Conservation (phyloP, 305 asterid species). For the Fraxinus dipetala region DNA sequence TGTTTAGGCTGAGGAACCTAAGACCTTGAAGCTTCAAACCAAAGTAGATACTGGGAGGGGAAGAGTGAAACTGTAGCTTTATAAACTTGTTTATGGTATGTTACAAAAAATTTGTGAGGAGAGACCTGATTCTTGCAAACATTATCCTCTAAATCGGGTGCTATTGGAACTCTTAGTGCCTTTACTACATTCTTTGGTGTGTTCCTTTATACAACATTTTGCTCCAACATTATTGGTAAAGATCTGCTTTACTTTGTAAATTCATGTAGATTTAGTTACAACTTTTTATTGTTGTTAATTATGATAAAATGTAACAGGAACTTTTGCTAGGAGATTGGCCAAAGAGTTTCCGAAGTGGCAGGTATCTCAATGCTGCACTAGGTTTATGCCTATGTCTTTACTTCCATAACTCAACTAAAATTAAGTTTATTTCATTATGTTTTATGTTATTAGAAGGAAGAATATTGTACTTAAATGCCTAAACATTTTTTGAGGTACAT, state of each 20-base stretch:
- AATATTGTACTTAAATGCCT: not conserved
- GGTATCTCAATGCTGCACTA: constrained; percentile 38
- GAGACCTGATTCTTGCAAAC: not conserved
- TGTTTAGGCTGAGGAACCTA: not conserved
- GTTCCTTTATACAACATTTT: not conserved
- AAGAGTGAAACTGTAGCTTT: not conserved
- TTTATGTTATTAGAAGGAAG: not conserved
- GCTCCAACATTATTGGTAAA: not conserved
- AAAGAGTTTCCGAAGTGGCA: constrained; percentile 96
- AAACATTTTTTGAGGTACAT: not conserved
- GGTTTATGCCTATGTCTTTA: constrained; percentile 4
- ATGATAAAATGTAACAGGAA: constrained; percentile 52
- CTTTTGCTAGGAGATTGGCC: constrained; percentile 87
- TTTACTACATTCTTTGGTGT: not conserved
- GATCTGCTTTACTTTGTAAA: constrained; percentile 6
- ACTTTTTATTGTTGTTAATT: constrained; percentile 17
- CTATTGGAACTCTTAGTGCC: not conserved
- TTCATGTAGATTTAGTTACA: constrained; percentile 6
- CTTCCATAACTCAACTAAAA: constrained; percentile 2
- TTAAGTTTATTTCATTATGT: not conserved
- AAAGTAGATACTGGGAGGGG: not conserved
- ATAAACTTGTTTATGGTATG: not conserved
- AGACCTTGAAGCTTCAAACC: not conserved
- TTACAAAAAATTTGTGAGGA: not conserved
- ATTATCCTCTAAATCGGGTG: not conserved